Evolutionary conservation across 2,329 filamentous ascomycete genomes (phyloP).

Genomic region (Catunica adiposa): DNA sequence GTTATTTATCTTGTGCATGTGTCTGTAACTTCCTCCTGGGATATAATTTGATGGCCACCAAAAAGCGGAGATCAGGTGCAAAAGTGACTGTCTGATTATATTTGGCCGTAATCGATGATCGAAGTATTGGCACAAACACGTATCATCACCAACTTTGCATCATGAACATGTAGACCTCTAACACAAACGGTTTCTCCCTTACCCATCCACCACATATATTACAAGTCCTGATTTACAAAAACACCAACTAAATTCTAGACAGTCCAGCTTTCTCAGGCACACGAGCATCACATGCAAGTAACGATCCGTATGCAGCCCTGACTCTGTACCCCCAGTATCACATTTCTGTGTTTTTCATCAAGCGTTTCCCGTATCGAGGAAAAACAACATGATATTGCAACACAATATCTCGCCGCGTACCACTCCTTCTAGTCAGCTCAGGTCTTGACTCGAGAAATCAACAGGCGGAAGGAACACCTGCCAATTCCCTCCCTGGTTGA

Average conservation of each 20-base stretch:
- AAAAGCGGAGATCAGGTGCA: too few species aligned
- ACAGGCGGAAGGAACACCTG: neutral
- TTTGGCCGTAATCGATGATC: neutral
- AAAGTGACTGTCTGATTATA: neutral
- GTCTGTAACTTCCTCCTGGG: neutral
- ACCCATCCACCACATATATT: neutral
- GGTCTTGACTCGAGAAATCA: too few species aligned
- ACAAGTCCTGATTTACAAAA: neutral
- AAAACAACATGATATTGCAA: too few species aligned
- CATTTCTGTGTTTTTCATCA: too few species aligned
- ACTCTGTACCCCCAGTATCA: neutral
- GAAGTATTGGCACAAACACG: neutral
- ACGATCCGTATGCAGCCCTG: neutral
- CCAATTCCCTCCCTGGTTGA: neutral
- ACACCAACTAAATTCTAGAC: neutral
- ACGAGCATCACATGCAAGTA: neutral
- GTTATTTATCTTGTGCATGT: neutral
- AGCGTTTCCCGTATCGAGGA: too few species aligned
- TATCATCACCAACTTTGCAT: neutral
- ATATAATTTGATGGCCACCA: neutral
- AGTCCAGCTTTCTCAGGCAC: neutral
- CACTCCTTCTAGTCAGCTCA: too few species aligned
- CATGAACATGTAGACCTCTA: neutral
- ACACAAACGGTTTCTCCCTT: neutral
- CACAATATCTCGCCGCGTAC: too few species aligned